Evolutionary conservation across 2,329 filamentous ascomycete genomes (phyloP), one percentile per base, ranked within the genome.

Genomic region (Fusarium decemcellulare): DNA sequence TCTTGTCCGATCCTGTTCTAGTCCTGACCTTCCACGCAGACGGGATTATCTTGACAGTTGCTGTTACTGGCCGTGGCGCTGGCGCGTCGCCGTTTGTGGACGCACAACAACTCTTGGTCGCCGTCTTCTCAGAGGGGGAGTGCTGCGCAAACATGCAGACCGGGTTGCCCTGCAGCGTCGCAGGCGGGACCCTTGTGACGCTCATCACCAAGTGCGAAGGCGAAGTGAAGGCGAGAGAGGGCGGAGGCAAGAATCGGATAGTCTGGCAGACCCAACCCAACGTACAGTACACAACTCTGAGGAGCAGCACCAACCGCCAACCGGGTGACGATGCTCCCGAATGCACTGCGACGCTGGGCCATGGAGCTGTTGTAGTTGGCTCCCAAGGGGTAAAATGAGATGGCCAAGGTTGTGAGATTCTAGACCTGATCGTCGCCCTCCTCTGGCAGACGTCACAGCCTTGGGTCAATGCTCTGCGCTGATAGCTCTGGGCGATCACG

Each of bases 181-280:
- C 57, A 65, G 67, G 67, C 67, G 68, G 62, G 61, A 53, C 63
- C 36, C 44, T 56, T 63, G 59, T 63, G 47, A 57, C 65, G 65
- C 65, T 64, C 63, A 65, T 37, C 51, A 36, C 54, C 34, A 23
- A 23, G 23, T 23, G 5, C 23, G 23, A 23, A 23, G 23, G 23
- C 23, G 23, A 23, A 23, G 23, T 23, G 18, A 23, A 23, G 18
- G 18, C 18, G 18, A 34, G 32, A 8, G 32, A 34, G 32, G 4
- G 9, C 32, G 32, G 32, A 34, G 12, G 23, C 23, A 23, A 23
- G 23, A 23, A 23, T 5, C 23, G 23, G 23, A 23, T 23, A 23
- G 23, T 23, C 23, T 23, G 23, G 23, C 23, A 23, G 23, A 23
- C 23, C 23, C 23, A 23, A 23, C 23, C 18, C 18, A 23, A 23